Evolutionary conservation across 805 yeast genomes (phyloP), one percentile per base, ranked within the genome.

Genomic region (Candida railenensis): DNA sequence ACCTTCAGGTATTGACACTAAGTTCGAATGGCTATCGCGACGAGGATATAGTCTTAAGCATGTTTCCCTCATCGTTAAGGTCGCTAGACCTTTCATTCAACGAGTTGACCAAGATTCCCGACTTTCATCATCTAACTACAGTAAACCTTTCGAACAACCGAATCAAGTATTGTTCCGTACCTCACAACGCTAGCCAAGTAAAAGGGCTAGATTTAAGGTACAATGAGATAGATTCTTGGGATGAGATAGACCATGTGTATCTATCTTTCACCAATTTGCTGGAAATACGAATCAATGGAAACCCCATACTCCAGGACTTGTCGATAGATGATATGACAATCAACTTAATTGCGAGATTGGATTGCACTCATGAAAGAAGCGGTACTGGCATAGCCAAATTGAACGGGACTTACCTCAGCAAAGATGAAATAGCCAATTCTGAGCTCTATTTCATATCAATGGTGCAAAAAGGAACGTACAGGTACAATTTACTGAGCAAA

Each of bases 401-500:
- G 12, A 82, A 90, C 56, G 96, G 96, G 1, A 73, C 82, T 0
- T 43, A 33, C 0, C 64, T 88, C 7, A 57, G 67, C 2, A 46
- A 39, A 0, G 71, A 63, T 1, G 86, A 82, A 42, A 69, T 89
- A 15, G 52, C 48, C 4, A 86, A 83, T 52, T 85, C 87, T 1
- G 96, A 89, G 59, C 58, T 87, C 3, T 88, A 77, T 57, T 82
- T 86, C 49, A 66, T 86, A 22, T 71, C 82, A 3, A 73, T 73
- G 49, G 78, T 86, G 0, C 57, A 55, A n/a, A 48, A 48, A 15
- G 62, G 62, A 1, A 58, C 62, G 4, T 53, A 58, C 34, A 19
- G 38, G 1, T 54, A 53, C 37, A 53, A 63, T 36, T 32, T 39
- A 30, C 46, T 46, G 20, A 22, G 53, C 2, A n/a, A 30, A 16